Percentiles rank a stretch among this genome's conserved stretches.
Evolutionary conservation across 495 filamentous ascomycete genomes (phyloP).

Genomic region (Hyphodiscus hymeniophilus): DNA sequence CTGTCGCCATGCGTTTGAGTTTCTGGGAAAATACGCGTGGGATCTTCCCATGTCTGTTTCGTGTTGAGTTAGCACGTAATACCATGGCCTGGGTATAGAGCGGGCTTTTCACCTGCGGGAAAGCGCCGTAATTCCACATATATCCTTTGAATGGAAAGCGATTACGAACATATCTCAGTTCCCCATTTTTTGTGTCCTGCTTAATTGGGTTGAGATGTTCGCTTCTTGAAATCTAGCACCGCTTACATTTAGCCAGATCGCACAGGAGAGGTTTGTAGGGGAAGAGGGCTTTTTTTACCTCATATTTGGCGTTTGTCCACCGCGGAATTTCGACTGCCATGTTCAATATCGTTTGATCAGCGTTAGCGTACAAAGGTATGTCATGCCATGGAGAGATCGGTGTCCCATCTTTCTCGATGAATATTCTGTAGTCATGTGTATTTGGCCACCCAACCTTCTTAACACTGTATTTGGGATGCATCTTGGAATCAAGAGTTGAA

Average conservation of each 20-base stretch:
- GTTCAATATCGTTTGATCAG: conserved; percentile 15
- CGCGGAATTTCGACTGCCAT: conserved; percentile 27
- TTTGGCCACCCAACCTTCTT: not conserved
- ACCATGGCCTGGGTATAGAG: not conserved
- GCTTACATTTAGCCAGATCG: not conserved
- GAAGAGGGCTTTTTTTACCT: conserved; percentile 24
- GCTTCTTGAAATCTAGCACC: not conserved
- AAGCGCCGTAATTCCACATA: conserved; percentile 5
- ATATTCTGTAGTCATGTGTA: conserved; percentile 19
- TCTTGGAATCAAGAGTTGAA: too few species aligned
- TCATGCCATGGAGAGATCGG: conserved; percentile 27
- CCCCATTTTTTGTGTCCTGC: conserved; percentile 5
- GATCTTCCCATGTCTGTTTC: not conserved
- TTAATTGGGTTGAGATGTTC: conserved; percentile 1
- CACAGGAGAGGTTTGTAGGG: conserved; percentile 14
- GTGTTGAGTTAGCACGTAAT: too few species aligned
- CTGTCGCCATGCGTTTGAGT: conserved; percentile 5
- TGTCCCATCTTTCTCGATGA: conserved; percentile 18
- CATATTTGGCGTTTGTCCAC: conserved; percentile 26
- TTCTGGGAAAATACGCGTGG: not conserved
- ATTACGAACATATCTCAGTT: conserved; percentile 6
- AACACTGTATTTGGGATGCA: not conserved
- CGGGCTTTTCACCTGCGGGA: conserved; percentile 1
- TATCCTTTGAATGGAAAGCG: conserved; percentile 9
- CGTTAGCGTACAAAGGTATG: conserved; percentile 22